Base-by-base conservation (phyloP, 495 filamentous ascomycete species). In the Penicillium cinerascens region DNA sequence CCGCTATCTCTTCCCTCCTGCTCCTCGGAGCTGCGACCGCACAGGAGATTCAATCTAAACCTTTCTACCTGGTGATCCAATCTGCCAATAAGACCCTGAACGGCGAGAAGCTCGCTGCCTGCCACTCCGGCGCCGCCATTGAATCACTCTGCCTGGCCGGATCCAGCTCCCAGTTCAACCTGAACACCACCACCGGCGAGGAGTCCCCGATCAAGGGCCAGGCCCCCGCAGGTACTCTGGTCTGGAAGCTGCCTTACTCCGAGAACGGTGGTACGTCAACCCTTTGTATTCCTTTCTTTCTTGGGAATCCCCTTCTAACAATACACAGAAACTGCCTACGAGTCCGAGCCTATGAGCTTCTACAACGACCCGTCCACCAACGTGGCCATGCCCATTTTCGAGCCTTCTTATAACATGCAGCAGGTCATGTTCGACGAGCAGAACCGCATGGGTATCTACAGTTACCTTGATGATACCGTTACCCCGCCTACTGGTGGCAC, bases 121-220 rank as follows among this genome's bases (percentile, higher is more conserved):
- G 82, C 66, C 81, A 83, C 54, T 63, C 76, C 21, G 82, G 82
- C 10, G 80, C 81, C 33, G 79, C 73, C 16, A 78, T 76, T 23
- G 74, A 81, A 52, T 74, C 69, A 9, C 67, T 84, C 35, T 85
- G 81, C 63, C 55, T 77, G 48, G 49, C 47, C 35, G 59, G 60
- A 44, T 52, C 58, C 7, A 76, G 80, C 16, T 47, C 59, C 39
- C 52, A 82, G 6, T 63, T 63, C 35, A 83, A 68, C 61, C 67
- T 69, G 17, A 57, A 57, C 49, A 43, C 42, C 67, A 80, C 13
- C 49, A 60, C 44, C 72, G 66, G 54, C 8, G 48, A 47, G 26
- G 11, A 44, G 18, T 4, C 44, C 6, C 44, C 54, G 5, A 45
- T 57, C 18, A 52, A 52, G 44, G 54, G 49, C 20, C 2, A 44